These are phyloP conservation scores for Avena eriantha DNA, from an alignment of 176 grass and related monocot genomes.

Conservation along the genomic window DNA sequence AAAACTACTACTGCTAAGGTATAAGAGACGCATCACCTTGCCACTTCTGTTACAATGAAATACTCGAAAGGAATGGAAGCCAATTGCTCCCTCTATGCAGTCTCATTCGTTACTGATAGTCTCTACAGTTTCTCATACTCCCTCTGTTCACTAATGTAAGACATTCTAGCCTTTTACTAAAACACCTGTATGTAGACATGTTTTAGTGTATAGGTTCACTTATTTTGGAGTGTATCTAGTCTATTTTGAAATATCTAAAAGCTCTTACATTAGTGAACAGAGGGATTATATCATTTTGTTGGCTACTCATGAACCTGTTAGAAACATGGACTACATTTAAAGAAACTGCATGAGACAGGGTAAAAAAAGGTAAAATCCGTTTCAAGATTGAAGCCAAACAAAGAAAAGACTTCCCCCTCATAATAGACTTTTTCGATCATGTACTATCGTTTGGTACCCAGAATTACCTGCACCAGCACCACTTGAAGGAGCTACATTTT, in stretches of 20 bases:
- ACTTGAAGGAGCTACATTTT: slow-evolving; percentile 46
- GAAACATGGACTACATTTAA: slow-evolving; percentile 12
- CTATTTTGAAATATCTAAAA: no score
- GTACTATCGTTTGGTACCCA: not conserved
- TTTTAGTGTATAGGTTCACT: no score
- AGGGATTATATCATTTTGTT: not conserved
- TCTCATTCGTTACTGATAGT: not conserved
- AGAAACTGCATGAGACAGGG: not conserved
- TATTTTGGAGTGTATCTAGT: no score
- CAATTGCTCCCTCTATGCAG: slow-evolving; percentile 14
- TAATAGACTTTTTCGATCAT: slow-evolving; percentile 24
- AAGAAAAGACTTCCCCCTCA: slow-evolving; percentile 4
- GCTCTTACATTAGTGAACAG: no score
- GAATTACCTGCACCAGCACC: slow-evolving; percentile 27
- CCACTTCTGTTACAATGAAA: slow-evolving; percentile 20
- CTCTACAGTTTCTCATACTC: not conserved
- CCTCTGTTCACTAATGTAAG: no score
- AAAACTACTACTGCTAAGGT: slow-evolving; percentile 3
- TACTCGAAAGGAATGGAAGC: slow-evolving; percentile 30
- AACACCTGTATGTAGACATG: no score
- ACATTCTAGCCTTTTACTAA: no score
- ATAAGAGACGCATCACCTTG: slow-evolving; percentile 17
- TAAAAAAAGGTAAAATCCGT: not conserved
- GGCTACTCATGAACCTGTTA: not conserved
- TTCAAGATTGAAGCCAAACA: slow-evolving; percentile 28